Conservation (phyloP, 345 rosid species). For the Salix dunnii region DNA sequence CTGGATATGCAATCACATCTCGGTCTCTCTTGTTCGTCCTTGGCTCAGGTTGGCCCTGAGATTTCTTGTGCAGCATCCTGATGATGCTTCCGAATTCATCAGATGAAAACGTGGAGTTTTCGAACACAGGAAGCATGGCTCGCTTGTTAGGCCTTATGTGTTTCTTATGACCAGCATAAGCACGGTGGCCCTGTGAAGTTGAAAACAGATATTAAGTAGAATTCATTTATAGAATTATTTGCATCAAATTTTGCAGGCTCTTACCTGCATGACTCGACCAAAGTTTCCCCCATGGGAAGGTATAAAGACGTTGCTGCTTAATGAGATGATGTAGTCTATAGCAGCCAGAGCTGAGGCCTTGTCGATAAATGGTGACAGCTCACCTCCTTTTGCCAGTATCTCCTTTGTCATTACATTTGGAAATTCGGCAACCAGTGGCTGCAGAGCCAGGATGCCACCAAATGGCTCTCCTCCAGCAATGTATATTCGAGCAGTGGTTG, state of each 20-base stretch:
- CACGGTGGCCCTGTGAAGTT: conserved; percentile 56
- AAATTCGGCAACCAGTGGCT: conserved; percentile 52
- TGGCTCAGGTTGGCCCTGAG: conserved; percentile 55
- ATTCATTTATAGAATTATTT: too few species aligned
- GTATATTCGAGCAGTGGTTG: conserved; percentile 49
- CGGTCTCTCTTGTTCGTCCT: conserved; percentile 49
- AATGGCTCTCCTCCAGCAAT: conserved; percentile 75
- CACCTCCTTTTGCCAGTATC: conserved; percentile 50
- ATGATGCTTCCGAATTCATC: conserved; percentile 44
- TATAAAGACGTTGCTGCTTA: conserved; percentile 65
- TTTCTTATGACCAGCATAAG: conserved; percentile 69
- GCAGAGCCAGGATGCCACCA: conserved; percentile 53
- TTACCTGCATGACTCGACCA: conserved; percentile 67
- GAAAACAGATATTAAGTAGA: background rate
- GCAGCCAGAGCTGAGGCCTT: conserved; percentile 69
- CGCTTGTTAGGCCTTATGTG: conserved; percentile 67
- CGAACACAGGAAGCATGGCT: conserved; percentile 54
- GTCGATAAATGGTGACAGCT: conserved; percentile 51
- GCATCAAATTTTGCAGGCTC: background rate
- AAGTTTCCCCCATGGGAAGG: conserved; percentile 93
- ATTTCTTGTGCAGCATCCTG: conserved; percentile 52
- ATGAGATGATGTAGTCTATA: conserved; percentile 63
- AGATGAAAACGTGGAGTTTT: conserved; percentile 47
- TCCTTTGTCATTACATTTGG: conserved; percentile 54
- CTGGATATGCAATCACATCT: conserved; percentile 65